A percentile compares a stretch with the other conserved stretches of the same genome.
Evolutionary conservation across 768 basidiomycete species (phyloP).

Genomic region (Ramaria sp.): DNA sequence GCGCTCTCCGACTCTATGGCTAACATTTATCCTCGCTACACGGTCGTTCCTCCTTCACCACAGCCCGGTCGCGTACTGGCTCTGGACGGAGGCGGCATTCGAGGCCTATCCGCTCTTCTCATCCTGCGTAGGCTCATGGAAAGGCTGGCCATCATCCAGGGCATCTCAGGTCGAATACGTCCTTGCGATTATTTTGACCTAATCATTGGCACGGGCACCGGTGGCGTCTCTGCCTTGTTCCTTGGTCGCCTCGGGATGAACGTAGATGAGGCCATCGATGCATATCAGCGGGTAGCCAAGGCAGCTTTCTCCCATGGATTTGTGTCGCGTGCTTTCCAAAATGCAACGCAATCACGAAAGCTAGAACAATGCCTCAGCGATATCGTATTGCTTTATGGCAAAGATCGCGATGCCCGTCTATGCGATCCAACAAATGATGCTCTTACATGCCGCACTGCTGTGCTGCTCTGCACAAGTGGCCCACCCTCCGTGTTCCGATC

Average conservation of each 20-base stretch:
- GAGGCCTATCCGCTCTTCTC: no score
- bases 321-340: no score
- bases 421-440: neutral
- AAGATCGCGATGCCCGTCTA: neutral
- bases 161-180: neutral
- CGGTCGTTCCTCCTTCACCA: no score
- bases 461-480: neutral
- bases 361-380: neutral
- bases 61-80: no score
- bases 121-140: no score
- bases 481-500: no score
- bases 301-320: no score
- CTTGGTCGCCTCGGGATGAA: neutral
- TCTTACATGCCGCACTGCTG: neutral
- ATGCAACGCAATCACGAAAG: neutral
- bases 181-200: neutral
- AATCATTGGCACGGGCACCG: neutral
- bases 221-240: neutral
- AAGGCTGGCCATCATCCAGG: no score
- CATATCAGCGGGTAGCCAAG: neutral
- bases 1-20: no score
- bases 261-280: neutral
- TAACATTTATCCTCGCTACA: no score
- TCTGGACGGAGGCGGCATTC: no score
- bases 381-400: neutral